Evolutionary conservation across 306 rosid species (phyloP), one percentile per base, ranked within the genome.

Genomic region (Oxytropis ochrocephala): DNA sequence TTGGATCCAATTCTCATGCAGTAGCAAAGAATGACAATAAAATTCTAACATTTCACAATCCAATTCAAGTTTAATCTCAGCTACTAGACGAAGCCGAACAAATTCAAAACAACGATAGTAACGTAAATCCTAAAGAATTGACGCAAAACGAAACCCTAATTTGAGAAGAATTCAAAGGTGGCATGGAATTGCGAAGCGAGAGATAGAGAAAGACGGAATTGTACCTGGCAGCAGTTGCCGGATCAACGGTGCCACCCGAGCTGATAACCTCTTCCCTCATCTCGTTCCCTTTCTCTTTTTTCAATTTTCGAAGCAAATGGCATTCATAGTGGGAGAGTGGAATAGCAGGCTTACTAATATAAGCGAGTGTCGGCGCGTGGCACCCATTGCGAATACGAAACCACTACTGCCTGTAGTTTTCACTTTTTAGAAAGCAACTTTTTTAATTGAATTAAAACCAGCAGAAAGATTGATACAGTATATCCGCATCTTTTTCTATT

Each of bases 241-340:
- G 96, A 82, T 91, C 96, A 70, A 87, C 50, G 62, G 84, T 85
- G 52, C 95, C 99, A 27, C 91, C 97, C 17, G 97, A 91, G 88
- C 97, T 91, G 78, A 91, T 94, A 12, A 91, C 99, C 81, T 94
- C 99, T 70, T 94, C 99, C 73, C 97, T 87, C 99, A 91, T 88
- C 70, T 19, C 43, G n/a, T 47, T 42, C 50, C 35, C 63, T 56
- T 43, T 49, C 75, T 43, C 56, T 67, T 42, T 67, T 77, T 67
- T 69, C 72, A 68, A 18, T 11, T 81, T 77, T 18, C 53, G 79
- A 81, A 81, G 67, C 77, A 73, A 74, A 49, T 61, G 78, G 65
- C 53, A 46, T 64, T 30, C 50, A 27, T 2, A 13, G 72, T 17
- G 69, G 4, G 29, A 24, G 12, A 55, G 68, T 52, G 16, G 47